Conservation (phyloP, 768 basidiomycete genomes). For the Podaxis sp. region DNA sequence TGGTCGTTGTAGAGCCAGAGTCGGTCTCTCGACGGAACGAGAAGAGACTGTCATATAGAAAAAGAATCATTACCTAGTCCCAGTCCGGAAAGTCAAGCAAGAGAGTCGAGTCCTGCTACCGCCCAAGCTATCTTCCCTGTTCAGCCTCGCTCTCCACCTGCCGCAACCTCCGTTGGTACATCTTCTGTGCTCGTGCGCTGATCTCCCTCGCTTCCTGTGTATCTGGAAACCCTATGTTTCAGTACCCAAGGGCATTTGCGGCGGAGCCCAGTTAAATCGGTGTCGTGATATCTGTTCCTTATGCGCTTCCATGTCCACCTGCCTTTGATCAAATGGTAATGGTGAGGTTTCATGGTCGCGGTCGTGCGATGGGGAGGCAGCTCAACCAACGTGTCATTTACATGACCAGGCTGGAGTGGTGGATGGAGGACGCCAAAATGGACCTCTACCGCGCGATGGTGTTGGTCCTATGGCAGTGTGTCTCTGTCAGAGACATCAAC, state of each 20-base stretch:
- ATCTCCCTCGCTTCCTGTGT: slow-evolving; percentile 81
- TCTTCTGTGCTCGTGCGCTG: slow-evolving; percentile 69
- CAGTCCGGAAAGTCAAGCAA: background rate
- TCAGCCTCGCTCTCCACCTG: slow-evolving; percentile 63
- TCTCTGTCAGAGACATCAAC: too few species aligned
- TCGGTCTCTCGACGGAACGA: background rate
- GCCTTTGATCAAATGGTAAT: too few species aligned
- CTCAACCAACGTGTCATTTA: too few species aligned
- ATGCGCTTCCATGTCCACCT: slow-evolving; percentile 45
- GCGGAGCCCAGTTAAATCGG: slow-evolving; percentile 66
- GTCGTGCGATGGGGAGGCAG: too few species aligned
- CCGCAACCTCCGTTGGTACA: slow-evolving; percentile 65
- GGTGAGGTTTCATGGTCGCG: too few species aligned
- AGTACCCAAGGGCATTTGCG: slow-evolving; percentile 86
- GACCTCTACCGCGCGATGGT: too few species aligned
- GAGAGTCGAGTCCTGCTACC: slow-evolving; percentile 9
- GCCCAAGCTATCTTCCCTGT: slow-evolving; percentile 38
- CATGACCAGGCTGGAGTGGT: too few species aligned
- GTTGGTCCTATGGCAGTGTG: too few species aligned
- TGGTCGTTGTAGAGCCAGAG: background rate
- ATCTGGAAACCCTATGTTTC: slow-evolving; percentile 83
- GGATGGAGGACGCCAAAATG: too few species aligned
- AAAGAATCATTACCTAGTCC: background rate
- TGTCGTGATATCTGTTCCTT: slow-evolving; percentile 73
- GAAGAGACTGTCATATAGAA: too few species aligned